Conservation (phyloP, 1,284 basidiomycete genomes). For the Heterobasidion annosum region DNA sequence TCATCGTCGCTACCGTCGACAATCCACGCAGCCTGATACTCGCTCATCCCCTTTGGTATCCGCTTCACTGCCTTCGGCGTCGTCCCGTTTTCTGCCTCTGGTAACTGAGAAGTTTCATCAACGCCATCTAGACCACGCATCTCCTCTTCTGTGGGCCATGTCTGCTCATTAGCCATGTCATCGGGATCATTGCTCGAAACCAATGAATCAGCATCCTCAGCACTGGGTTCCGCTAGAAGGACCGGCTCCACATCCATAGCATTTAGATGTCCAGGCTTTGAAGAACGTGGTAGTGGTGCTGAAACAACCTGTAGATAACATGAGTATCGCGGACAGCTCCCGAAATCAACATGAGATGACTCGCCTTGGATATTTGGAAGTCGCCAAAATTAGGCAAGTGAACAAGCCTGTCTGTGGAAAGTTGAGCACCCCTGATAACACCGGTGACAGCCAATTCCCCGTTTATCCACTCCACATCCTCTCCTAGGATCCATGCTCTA, state of each 20-base stretch:
- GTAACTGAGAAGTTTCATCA: conserved; percentile 33
- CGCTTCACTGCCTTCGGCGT: conserved; percentile 70
- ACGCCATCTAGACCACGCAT: conserved; percentile 43
- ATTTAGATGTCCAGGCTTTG: conserved; percentile 24
- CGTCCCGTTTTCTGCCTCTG: conserved; percentile 56
- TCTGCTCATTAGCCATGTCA: conserved; percentile 90
- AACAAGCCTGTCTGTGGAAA: conserved; percentile 82
- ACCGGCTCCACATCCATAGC: conserved; percentile 59
- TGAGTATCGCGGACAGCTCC: not conserved
- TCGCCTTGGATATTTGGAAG: conserved; percentile 75
- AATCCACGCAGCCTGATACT: conserved; percentile 93
- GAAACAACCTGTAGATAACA: conserved; percentile 44
- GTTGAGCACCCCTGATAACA: conserved; percentile 68
- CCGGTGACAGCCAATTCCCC: conserved; percentile 72
- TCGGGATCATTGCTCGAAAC: conserved; percentile 86
- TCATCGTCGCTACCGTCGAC: conserved; percentile 76
- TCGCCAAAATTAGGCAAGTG: conserved; percentile 90
- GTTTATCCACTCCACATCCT: conserved; percentile 53
- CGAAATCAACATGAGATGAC: conserved; percentile 12
- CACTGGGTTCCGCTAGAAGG: conserved; percentile 49
- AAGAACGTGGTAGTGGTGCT: conserved; percentile 36
- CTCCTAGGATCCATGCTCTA: conserved; percentile 74
- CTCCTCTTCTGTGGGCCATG: conserved; percentile 98
- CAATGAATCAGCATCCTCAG: conserved; percentile 79
- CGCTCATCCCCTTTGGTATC: conserved; percentile 85